Conservation (phyloP, 805 yeast species). For the Wickerhamiella spandovensis region DNA sequence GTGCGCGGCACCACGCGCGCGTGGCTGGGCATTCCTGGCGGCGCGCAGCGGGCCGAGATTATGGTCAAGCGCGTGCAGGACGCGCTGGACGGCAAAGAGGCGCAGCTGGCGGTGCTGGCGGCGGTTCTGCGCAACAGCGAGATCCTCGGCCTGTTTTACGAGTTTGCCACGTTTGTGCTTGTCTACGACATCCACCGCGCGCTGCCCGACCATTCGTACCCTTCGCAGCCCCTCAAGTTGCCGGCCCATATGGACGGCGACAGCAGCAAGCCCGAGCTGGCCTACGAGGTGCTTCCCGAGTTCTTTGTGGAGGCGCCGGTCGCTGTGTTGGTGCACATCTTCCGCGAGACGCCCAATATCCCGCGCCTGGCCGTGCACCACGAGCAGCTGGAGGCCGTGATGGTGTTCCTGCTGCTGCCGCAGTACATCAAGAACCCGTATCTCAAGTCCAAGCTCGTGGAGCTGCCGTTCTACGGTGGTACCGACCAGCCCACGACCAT, state of each 20-base stretch:
- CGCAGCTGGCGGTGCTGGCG: conserved; percentile 36
- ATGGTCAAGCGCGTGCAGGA: background rate
- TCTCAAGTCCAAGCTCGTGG: conserved; percentile 72
- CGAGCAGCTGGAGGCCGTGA: conserved; percentile 42
- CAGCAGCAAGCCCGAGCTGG: conserved; percentile 42
- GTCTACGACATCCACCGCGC: conserved; percentile 52
- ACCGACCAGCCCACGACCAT: conserved; percentile 35
- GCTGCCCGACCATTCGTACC: conserved; percentile 59
- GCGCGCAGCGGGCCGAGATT: background rate
- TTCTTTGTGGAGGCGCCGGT: conserved; percentile 71
- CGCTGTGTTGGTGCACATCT: conserved; percentile 44
- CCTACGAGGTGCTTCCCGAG: conserved; percentile 80
- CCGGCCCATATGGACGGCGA: conserved; percentile 32
- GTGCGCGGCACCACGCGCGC: background rate
- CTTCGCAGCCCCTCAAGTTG: conserved; percentile 35
- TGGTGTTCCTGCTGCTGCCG: conserved; percentile 58
- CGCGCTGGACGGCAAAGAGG: background rate
- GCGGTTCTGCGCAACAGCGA: conserved; percentile 46
- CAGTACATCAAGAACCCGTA: conserved; percentile 75
- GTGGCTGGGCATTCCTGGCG: background rate
- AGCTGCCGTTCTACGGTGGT: conserved; percentile 60
- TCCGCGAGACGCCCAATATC: conserved; percentile 41
- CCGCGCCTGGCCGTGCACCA: conserved; percentile 28
- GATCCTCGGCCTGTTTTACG: conserved; percentile 55
- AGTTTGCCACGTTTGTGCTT: conserved; percentile 62